Conservation (phyloP, 768 basidiomycete species). For the Royoungia palumana region DNA sequence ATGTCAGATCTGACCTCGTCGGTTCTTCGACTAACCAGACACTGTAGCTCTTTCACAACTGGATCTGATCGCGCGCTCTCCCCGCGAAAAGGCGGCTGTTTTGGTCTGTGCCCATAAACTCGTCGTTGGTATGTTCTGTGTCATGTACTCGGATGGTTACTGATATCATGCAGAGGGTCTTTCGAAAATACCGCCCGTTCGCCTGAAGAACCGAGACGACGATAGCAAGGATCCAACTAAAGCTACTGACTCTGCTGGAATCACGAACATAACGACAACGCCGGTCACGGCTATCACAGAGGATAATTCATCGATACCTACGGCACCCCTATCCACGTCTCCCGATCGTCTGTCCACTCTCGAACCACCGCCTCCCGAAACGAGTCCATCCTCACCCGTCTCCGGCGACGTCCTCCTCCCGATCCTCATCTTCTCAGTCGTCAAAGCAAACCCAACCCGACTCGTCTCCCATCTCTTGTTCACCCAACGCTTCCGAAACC, state of each 20-base stretch:
- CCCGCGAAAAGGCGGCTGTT: slow-evolving; percentile 74
- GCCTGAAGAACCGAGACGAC: slow-evolving; percentile 61
- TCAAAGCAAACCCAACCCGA: slow-evolving; percentile 85
- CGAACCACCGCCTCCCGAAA: slow-evolving; percentile 8
- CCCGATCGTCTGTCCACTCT: background rate
- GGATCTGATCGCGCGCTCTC: slow-evolving; percentile 49
- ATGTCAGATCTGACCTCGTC: slow-evolving; percentile 22
- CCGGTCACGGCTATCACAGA: slow-evolving; percentile 4
- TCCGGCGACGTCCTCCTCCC: slow-evolving; percentile 91
- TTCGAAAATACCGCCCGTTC: slow-evolving; percentile 67
- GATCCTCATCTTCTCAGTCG: slow-evolving; percentile 89
- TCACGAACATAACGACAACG: background rate
- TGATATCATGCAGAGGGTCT: slow-evolving; percentile 58
- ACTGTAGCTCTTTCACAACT: slow-evolving; percentile 51
- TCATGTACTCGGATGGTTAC: background rate
- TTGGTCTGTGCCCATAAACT: slow-evolving; percentile 83
- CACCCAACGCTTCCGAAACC: slow-evolving; percentile 32
- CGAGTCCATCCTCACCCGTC: slow-evolving; percentile 44
- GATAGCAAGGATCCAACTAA: background rate
- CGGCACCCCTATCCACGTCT: slow-evolving; percentile 4
- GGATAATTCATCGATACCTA: slow-evolving; percentile 5
- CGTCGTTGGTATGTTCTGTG: slow-evolving; percentile 56
- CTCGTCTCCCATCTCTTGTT: slow-evolving; percentile 55
- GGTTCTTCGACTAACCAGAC: slow-evolving; percentile 20
- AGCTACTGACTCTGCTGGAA: background rate